Evolutionary conservation across 371 early-diverging fungal genomes (phyloP).

Genomic region (Haplosporangium sp.): DNA sequence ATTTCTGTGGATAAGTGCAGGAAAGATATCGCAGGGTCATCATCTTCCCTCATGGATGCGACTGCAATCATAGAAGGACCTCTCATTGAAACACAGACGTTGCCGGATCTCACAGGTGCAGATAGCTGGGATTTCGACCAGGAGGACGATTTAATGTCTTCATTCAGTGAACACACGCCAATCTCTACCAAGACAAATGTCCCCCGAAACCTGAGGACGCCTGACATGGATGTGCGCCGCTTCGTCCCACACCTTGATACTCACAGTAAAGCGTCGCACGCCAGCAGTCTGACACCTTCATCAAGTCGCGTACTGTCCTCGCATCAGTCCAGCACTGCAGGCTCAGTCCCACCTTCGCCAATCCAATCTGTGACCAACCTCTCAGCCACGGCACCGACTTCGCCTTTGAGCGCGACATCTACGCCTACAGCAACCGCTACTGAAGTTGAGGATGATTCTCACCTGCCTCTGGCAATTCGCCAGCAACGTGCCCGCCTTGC

Average conservation of each 20-base stretch:
- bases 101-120: constrained; percentile 42
- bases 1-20: background rate
- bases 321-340: constrained; percentile 17
- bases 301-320: constrained; percentile 10
- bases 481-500: constrained; percentile 50
- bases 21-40: too few species aligned
- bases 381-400: background rate
- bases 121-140: constrained; percentile 51
- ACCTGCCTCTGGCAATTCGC: constrained; percentile 45
- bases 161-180: background rate
- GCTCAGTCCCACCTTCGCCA: constrained; percentile 21
- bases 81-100: background rate
- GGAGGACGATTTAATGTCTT: constrained; percentile 5
- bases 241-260: background rate
- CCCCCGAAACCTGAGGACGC: constrained; percentile 18
- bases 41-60: background rate
- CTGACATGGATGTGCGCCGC: constrained; percentile 17
- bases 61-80: background rate
- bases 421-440: background rate
- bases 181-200: background rate
- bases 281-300: constrained; percentile 8
- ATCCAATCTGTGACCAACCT: background rate
- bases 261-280: background rate
- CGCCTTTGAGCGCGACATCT: constrained; percentile 3
- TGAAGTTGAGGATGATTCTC: constrained; percentile 46